Evolutionary conservation across 2,329 filamentous ascomycete genomes (phyloP), one percentile per base, ranked within the genome.

Genomic region (Aspergillus puulaauensis): DNA sequence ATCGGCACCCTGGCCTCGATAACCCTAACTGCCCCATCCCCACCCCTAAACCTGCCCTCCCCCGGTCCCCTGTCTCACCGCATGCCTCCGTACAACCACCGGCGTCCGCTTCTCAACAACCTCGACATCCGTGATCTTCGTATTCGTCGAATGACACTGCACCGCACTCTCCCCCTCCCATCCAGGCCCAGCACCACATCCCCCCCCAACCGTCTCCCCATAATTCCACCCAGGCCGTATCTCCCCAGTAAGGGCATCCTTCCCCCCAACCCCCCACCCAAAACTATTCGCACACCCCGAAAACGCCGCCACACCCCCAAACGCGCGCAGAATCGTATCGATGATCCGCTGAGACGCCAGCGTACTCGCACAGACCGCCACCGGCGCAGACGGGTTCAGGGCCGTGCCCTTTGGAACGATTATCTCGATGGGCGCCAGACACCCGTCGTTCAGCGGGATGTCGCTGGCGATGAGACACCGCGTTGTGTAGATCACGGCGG

Each of bases 91-190:
- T 35, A 95, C 75, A 1, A 95, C 73, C 1, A 92, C 89, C 0
- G 90, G 90, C 67, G 92, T 92, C 8, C 90, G 79, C 27, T 88
- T 81, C 76, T 93, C 90, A 63, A 93, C 90, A 6, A 92, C 83
- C 70, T 95, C 90, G 0, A 87, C 82, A 69, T 93, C 90, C 0
- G 90, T 93, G 68, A 93, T 93, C 14, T 90, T 83, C 3, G 90
- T 93, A 72, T 95, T 95, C 6, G 90, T 93, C 88, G 93, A 92
- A 75, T 93, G 89, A 2, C 85, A 89, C 70, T 93, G 89, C n/a
- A 93, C 89, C 15, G 89, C 90, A 52, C 80, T 85, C 11, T 88
- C 87, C 39, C 90, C 90, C 59, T 88, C 80, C 90, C 90, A 93
- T 14, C 80, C 80, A 0, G 86, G 83, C 0, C 90, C 90, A 0